phyloP scores from a whole-genome alignment of 306 rosid species.

The Malus orientalis region DNA sequence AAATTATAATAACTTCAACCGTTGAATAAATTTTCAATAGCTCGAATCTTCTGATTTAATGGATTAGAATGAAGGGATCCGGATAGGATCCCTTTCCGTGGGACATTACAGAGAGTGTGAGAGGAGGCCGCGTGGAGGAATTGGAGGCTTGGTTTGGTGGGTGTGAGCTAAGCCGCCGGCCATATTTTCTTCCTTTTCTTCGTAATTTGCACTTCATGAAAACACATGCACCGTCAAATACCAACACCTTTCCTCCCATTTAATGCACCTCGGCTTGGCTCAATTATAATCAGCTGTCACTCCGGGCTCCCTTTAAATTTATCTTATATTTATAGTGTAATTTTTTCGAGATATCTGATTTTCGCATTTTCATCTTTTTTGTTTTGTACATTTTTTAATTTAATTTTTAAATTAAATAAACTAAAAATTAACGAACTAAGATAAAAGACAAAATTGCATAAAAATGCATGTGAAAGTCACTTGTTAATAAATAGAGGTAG shows the following conservation, averaged over 20 bases:
- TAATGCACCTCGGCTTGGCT: neutral
- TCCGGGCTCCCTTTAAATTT: neutral
- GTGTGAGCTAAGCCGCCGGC: conserved; percentile 23
- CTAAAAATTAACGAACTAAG: no score
- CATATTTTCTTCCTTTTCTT: neutral
- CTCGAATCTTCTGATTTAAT: no score
- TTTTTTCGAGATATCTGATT: no score
- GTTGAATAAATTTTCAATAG: no score
- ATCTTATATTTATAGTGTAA: no score
- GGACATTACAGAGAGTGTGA: neutral
- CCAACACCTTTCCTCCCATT: neutral
- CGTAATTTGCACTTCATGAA: neutral
- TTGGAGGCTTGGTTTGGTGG: conserved; percentile 16
- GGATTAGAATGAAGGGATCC: fast-evolving
- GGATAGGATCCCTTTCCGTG: fast-evolving
- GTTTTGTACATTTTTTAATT: no score
- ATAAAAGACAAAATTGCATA: no score
- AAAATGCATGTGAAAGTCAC: no score
- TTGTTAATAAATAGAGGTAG: no score
- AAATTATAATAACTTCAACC: no score
- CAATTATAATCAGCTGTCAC: neutral
- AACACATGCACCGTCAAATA: conserved; percentile 26
- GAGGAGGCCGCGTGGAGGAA: conserved; percentile 21
- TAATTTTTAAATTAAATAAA: no score
- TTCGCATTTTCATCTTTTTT: no score